Conservation (phyloP, 129 eudicot genomes). For the Lactuca saligna region DNA sequence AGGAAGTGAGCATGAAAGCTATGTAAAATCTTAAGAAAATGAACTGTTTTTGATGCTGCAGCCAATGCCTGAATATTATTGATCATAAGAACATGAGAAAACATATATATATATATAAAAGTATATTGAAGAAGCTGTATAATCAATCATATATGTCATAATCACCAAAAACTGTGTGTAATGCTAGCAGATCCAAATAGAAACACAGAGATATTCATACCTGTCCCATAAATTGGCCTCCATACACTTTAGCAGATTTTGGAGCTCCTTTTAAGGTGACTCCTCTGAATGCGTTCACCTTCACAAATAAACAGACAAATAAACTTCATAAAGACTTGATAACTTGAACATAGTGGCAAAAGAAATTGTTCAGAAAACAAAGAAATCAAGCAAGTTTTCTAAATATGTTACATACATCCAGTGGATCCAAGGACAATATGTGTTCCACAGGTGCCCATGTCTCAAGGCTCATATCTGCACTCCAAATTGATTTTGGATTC, state of each 20-base stretch:
- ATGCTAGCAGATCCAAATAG: slow-evolving; percentile 8
- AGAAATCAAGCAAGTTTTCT: slow-evolving; percentile 3
- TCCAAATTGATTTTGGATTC: slow-evolving; percentile 77
- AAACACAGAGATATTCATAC: slow-evolving; percentile 34
- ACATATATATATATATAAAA: slow-evolving; percentile 1
- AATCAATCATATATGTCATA: slow-evolving; percentile 1
- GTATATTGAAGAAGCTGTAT: not conserved
- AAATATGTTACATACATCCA: slow-evolving; percentile 57
- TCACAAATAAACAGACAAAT: slow-evolving; percentile 22
- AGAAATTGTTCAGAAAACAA: not conserved
- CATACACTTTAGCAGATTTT: slow-evolving; percentile 68
- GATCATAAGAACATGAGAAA: slow-evolving; percentile 19
- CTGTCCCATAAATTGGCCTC: slow-evolving; percentile 98
- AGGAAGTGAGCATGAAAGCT: slow-evolving; percentile 93
- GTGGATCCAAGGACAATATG: slow-evolving; percentile 71
- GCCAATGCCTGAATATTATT: slow-evolving; percentile 75
- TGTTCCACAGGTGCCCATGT: slow-evolving; percentile 66
- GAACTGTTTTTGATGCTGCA: slow-evolving; percentile 94
- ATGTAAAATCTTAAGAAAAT: slow-evolving; percentile 78
- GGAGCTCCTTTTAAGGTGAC: slow-evolving; percentile 87
- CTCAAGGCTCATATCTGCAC: slow-evolving; percentile 61
- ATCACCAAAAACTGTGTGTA: not conserved
- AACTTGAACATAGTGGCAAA: slow-evolving; percentile 4
- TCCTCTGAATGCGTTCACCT: slow-evolving; percentile 79
- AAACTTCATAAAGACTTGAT: slow-evolving; percentile 17